These are phyloP conservation scores for Ogataea dorogensis DNA, from an alignment of 805 yeast species.

Conservation along the genomic window DNA sequence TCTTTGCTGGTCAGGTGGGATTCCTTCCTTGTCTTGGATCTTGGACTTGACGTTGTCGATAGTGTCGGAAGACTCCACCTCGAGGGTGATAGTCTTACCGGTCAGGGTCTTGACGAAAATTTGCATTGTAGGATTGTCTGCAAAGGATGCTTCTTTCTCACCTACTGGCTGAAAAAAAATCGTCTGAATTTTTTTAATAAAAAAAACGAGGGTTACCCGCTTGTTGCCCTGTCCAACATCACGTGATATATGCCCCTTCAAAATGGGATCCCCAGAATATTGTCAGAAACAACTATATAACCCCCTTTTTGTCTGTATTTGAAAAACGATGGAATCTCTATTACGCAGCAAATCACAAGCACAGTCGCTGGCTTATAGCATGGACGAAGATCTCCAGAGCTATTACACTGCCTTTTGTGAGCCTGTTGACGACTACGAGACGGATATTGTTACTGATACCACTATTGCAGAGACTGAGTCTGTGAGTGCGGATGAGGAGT, in stretches of 20 bases:
- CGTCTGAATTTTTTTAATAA: slow-evolving; percentile 4
- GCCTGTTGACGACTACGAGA: background rate
- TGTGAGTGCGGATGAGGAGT: slow-evolving; percentile 9
- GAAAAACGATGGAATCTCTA: slow-evolving; percentile 1
- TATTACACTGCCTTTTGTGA: slow-evolving; percentile 11
- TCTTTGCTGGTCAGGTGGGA: slow-evolving; percentile 99
- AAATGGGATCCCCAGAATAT: slow-evolving; percentile 1
- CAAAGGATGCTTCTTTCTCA: slow-evolving; percentile 41
- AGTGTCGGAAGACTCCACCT: slow-evolving; percentile 98
- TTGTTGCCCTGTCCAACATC: slow-evolving; percentile 5
- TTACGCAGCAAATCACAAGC: slow-evolving; percentile 1
- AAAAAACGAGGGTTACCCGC: slow-evolving; percentile 1
- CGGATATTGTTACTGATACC: slow-evolving; percentile 10
- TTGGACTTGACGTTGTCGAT: slow-evolving; percentile 98
- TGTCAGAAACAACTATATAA: background rate
- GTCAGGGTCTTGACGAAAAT: slow-evolving; percentile 83
- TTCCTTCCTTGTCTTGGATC: slow-evolving; percentile 99
- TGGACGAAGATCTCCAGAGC: slow-evolving; percentile 10
- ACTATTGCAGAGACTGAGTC: slow-evolving; percentile 9
- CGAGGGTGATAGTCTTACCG: slow-evolving; percentile 95
- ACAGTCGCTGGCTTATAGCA: background rate
- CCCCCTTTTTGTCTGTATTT: slow-evolving; percentile 4
- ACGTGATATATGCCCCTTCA: slow-evolving; percentile 16
- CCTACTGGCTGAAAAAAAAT: slow-evolving; percentile 21
- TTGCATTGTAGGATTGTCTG: slow-evolving; percentile 49